Percentiles rank a stretch among this genome's conserved stretches.
These are phyloP conservation scores for Daedaleopsis sinensis DNA, from an alignment of 768 basidiomycete genomes.

Conservation along the genomic window DNA sequence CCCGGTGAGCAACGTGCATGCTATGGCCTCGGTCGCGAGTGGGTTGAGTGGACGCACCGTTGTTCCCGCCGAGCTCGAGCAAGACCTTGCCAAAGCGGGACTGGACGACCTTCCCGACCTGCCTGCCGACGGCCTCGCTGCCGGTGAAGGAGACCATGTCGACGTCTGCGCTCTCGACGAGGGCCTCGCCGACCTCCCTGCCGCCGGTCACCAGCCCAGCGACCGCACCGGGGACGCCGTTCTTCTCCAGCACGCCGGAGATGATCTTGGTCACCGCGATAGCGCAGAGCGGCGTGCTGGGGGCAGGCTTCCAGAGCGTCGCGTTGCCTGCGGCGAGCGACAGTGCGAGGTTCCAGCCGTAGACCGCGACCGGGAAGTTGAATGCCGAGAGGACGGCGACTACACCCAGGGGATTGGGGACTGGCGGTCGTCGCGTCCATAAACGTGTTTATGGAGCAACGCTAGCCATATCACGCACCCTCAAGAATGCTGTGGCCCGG, in stretches of 20 bases:
- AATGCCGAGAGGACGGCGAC: conserved; percentile 84
- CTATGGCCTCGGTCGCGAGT: neutral
- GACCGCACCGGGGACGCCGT: conserved; percentile 83
- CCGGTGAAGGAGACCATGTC: conserved; percentile 96
- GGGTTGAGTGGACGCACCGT: conserved; percentile 53
- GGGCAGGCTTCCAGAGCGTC: conserved; percentile 95
- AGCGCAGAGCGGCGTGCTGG: conserved; percentile 85
- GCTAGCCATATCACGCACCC: conserved; percentile 45
- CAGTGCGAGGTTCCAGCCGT: conserved; percentile 91
- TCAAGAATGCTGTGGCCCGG: conserved; percentile 91
- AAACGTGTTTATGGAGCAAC: neutral
- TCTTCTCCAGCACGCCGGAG: conserved; percentile 75
- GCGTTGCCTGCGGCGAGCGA: conserved; percentile 91
- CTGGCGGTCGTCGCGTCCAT: conserved; percentile 38
- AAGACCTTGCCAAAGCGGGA: conserved; percentile 88
- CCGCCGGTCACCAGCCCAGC: conserved; percentile 85
- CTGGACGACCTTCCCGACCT: conserved; percentile 87
- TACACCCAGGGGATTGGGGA: conserved; percentile 86
- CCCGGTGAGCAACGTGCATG: neutral
- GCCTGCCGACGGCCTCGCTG: conserved; percentile 83
- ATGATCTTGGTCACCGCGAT: conserved; percentile 90
- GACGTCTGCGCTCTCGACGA: conserved; percentile 74
- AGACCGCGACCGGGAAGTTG: conserved; percentile 95
- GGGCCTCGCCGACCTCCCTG: conserved; percentile 74
- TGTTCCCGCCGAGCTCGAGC: conserved; percentile 94